Base-by-base conservation (phyloP, 1,139 yeast species). In the Suhomyces bribrorum region DNA sequence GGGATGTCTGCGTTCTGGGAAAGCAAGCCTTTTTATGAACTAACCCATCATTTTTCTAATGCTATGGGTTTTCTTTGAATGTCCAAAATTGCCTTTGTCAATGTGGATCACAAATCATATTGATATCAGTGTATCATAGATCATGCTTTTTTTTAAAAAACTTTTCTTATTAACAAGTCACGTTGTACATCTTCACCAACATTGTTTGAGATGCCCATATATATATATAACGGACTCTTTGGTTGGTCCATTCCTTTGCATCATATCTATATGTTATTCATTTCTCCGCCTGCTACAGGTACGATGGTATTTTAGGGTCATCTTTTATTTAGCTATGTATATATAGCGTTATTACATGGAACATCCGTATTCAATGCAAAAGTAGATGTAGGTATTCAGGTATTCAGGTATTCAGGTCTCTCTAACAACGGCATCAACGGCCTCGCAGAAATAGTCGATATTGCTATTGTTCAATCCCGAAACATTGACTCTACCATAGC, bases 381-480 rank as follows among this genome's bases (percentile, higher is more conserved):
- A 20, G 23, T 3, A 20, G 23, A 4, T 20, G 11, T 20, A 4
- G 23, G 11, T 4, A 8, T 4, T 20, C 23, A 5, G 23, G 11
- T 20, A 12, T 25, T 5, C 4, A 25, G 13, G 8, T 25, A 9
- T 41, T 32, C 43, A 40, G 26, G 46, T 45, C 18, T 42, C 36
- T 55, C 73, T 62, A n/a, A 69, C 73, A 22, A 69, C 69, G 14
- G 54, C 52, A 46, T 71, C 74, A 25, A 71, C 53, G 7, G 70
- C 58, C 23, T 47, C 45, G 31, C 70, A 64, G 46, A 68, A 64
- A 40, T 59, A 55, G 31, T 63, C 71, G 12, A 71, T 50, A 47
- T 70, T 70, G 13, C 46, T 39, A 32, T 58, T 55, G 48, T 66
- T 67, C 46, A 71, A 57, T 4, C 77, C 76, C 7, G 77, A 75